Conservation (phyloP, 2,329 filamentous ascomycete genomes). For the Xylaria arbuscula region DNA sequence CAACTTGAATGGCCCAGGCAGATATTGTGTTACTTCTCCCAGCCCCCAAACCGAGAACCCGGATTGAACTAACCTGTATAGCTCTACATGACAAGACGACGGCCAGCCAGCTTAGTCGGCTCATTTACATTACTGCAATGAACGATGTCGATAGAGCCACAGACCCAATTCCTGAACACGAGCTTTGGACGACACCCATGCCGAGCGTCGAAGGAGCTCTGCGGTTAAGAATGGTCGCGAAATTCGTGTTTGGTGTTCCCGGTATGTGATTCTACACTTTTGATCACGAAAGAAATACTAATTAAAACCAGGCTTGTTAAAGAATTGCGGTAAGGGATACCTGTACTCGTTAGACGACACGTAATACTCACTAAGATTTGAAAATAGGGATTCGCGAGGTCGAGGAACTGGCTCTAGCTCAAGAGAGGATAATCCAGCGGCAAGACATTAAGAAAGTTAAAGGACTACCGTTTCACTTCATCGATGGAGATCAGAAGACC, state of each 20-base stretch:
- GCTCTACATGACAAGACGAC: conserved; percentile 30
- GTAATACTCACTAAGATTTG: conserved; percentile 4
- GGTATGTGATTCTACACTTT: conserved; percentile 12
- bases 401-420: conserved; percentile 30
- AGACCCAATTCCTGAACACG: conserved; percentile 17
- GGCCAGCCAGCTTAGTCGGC: conserved; percentile 27
- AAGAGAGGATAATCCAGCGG: conserved; percentile 25
- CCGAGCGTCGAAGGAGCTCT: conserved; percentile 19
- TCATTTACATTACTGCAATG: conserved; percentile 35
- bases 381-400: conserved; percentile 31
- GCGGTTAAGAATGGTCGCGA: conserved; percentile 15
- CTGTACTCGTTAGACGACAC: not conserved
- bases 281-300: not conserved
- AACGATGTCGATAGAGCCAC: conserved; percentile 31
- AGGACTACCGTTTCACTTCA: conserved; percentile 27
- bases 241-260: conserved; percentile 27
- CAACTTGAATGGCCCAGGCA: not conserved
- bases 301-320: conserved; percentile 19
- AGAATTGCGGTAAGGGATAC: conserved; percentile 29
- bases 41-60: not conserved
- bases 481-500: conserved; percentile 26
- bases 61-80: conserved; percentile 17
- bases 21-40: not conserved
- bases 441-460: conserved; percentile 10
- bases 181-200: conserved; percentile 21